phyloP scores from a whole-genome alignment of 129 eudicot genomes.

The Apium graveolens region DNA sequence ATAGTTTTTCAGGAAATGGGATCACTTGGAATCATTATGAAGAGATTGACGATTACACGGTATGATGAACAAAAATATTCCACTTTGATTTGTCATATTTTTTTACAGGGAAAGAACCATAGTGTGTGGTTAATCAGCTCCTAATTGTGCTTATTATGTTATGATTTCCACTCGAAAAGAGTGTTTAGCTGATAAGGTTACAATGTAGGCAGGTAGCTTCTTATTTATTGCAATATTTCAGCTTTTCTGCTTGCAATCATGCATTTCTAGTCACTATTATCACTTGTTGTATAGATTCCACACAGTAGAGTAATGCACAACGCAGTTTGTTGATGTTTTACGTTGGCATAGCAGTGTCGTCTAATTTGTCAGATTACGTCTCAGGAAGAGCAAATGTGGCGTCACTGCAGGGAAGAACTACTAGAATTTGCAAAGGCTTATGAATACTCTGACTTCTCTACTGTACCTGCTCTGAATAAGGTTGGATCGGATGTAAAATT shows the following conservation, averaged over 20 bases:
- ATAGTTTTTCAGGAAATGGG: not conserved
- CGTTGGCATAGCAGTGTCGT: not conserved
- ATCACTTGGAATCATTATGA: not conserved
- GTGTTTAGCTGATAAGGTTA: not conserved
- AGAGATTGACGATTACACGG: not conserved
- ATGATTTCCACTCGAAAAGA: not conserved
- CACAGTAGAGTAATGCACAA: no score
- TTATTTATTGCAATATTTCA: not conserved
- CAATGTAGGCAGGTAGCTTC: not conserved
- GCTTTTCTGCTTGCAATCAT: not conserved
- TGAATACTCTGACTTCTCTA: not conserved
- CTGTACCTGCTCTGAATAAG: not conserved
- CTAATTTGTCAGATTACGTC: constrained; percentile 2
- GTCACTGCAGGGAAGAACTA: constrained; percentile 43
- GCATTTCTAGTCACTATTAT: not conserved
- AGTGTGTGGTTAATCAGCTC: not conserved
- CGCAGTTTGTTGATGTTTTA: not conserved
- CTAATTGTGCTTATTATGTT: not conserved
- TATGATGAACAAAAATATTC: not conserved
- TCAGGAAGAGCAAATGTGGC: constrained; percentile 58
- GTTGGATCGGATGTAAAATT: constrained; percentile 5
- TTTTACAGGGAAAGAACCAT: not conserved
- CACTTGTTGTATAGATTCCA: no score
- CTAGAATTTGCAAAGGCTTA: constrained; percentile 9
- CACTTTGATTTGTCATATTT: not conserved